Conservation (phyloP, 768 basidiomycete species). For the Boletus barrowsii region DNA sequence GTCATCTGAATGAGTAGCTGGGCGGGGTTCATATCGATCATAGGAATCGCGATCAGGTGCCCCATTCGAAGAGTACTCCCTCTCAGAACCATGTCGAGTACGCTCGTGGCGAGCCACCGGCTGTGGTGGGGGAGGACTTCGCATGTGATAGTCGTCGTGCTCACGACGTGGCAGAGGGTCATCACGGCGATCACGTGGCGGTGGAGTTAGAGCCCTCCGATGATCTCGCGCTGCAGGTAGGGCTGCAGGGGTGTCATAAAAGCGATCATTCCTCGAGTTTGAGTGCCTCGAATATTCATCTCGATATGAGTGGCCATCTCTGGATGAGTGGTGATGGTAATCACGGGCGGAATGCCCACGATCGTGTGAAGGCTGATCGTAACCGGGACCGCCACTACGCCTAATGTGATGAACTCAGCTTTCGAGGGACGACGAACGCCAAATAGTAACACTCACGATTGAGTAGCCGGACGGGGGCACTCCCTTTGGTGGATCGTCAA, state of each 20-base stretch:
- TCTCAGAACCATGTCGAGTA: slow-evolving; percentile 34
- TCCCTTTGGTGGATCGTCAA: slow-evolving; percentile 47
- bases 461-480: slow-evolving; percentile 55
- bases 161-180: slow-evolving; percentile 57
- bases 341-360: slow-evolving; percentile 54
- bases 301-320: slow-evolving; percentile 42
- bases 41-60: slow-evolving; percentile 46
- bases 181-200: slow-evolving; percentile 68
- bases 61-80: slow-evolving; percentile 48
- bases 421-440: neutral
- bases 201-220: slow-evolving; percentile 57
- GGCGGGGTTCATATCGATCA: slow-evolving; percentile 60
- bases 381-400: slow-evolving; percentile 36
- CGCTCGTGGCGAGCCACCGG: slow-evolving; percentile 57
- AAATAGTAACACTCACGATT: slow-evolving; percentile 42
- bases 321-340: slow-evolving; percentile 41
- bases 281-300: slow-evolving; percentile 54
- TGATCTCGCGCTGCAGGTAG: slow-evolving; percentile 48
- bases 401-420: slow-evolving; percentile 23
- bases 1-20: slow-evolving; percentile 38
- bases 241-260: slow-evolving; percentile 49
- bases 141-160: slow-evolving; percentile 64
- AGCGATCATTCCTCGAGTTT: slow-evolving; percentile 50
- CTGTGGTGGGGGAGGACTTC: slow-evolving; percentile 46
- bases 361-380: slow-evolving; percentile 55